Base-by-base conservation (phyloP, 805 yeast genomes). In the Zygoascus ofunaensis region DNA sequence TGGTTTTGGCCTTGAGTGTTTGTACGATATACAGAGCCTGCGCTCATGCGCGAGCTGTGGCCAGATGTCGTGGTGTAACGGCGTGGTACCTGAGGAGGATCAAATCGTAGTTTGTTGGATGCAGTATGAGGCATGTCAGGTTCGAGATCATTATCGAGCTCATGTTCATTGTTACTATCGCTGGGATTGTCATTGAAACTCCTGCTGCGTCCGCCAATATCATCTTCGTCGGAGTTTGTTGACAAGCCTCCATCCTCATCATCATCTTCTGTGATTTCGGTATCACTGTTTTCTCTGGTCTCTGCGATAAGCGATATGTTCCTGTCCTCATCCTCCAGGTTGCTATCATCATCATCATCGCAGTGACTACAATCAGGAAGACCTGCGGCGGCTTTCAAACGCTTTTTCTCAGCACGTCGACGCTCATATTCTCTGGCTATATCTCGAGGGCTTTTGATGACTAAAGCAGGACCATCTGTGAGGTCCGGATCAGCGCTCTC, bases 381-480 rank as follows among this genome's bases (percentile, higher is more conserved):
- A 28, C 14, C 7, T 12, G 24, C 37, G 4, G 8, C 19, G 17
- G 17, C 10, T 19, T 33, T 4, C 22, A 20, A 26, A 17, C 15
- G 21, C 12, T 14, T 28, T 26, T 39, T 26, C 43, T 15, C 37
- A 46, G 48, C 21, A 17, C 42, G 21, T 45, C 46, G 34, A 46
- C 57, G 33, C 54, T 28, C 43, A n/a, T 41, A 33, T 39, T 60
- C 66, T 20, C 49, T 55, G 43, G 64, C 83, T 48, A 82, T 68
- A 54, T 82, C 94, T 17, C 81, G 75, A 1, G 97, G 95, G 0
- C 92, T 80, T 48, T 73, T 73, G 37, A 87, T 81, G 5, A 81
- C 77, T 30, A 87, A 62, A 1, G 90, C 87, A 3, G 90, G 92
- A 0, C 90, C 94, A 32, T 80, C 81, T 32, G 72, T 72, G 18